phyloP scores from a whole-genome alignment of 495 filamentous ascomycete species.

The Chlorociboria aeruginascens region DNA sequence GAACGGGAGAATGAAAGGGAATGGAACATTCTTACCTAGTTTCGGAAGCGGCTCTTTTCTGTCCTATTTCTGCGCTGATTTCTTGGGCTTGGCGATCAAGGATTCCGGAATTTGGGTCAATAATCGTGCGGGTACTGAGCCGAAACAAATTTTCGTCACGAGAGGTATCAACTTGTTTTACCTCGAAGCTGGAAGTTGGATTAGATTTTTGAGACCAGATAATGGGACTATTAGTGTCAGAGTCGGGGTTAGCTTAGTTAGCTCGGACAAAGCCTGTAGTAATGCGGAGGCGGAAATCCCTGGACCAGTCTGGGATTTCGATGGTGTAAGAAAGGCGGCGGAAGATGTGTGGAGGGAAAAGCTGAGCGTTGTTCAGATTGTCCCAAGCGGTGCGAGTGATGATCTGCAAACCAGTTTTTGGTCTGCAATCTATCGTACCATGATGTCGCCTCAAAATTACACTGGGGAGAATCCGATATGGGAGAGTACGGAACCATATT shows the following conservation, averaged over 20 bases:
- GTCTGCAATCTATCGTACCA: slow-evolving; percentile 55
- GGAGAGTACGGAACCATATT: slow-evolving; percentile 60
- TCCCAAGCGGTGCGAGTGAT: slow-evolving; percentile 38
- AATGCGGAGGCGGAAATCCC: slow-evolving; percentile 59
- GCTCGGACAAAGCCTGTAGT: slow-evolving; percentile 46
- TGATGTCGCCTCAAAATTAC: slow-evolving; percentile 66
- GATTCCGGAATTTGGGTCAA: slow-evolving; percentile 54
- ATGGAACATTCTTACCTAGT: slow-evolving; percentile 53
- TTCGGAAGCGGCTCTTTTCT: slow-evolving; percentile 52
- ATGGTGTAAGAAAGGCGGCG: slow-evolving; percentile 35
- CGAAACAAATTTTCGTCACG: slow-evolving; percentile 41
- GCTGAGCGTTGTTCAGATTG: slow-evolving; percentile 42
- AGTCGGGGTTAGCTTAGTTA: slow-evolving; percentile 63
- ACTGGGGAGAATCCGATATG: slow-evolving; percentile 69
- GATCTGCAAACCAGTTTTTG: slow-evolving; percentile 52
- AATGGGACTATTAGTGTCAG: slow-evolving; percentile 41
- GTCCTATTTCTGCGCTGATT: slow-evolving; percentile 59
- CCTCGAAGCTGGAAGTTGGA: slow-evolving; percentile 54
- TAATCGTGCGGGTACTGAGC: slow-evolving; percentile 39
- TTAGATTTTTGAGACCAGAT: slow-evolving; percentile 33
- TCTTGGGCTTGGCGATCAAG: slow-evolving; percentile 44
- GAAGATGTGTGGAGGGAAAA: slow-evolving; percentile 50
- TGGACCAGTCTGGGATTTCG: slow-evolving; percentile 54
- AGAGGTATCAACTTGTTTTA: slow-evolving; percentile 49
- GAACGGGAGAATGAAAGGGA: slow-evolving; percentile 48